phyloP scores from a whole-genome alignment of 2,329 filamentous ascomycete genomes.

The Drechslerella coelobrocha region DNA sequence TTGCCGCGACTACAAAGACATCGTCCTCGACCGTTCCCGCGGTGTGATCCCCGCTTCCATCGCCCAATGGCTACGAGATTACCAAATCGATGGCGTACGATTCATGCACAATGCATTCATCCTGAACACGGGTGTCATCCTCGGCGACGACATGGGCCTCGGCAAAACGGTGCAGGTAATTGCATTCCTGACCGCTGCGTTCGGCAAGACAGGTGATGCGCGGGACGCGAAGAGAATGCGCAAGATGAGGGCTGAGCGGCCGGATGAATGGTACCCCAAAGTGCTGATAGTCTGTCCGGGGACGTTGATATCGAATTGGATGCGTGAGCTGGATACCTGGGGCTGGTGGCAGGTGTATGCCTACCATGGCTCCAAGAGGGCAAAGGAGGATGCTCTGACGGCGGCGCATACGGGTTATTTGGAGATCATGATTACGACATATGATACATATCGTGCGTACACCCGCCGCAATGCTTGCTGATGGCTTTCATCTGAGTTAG shows the following conservation, averaged over 20 bases:
- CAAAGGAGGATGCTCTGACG: constrained; percentile 73
- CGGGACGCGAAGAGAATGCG: constrained; percentile 85
- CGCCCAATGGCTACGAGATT: constrained; percentile 88
- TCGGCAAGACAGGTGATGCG: constrained; percentile 91
- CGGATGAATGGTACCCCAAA: constrained; percentile 77
- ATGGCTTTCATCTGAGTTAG: no score
- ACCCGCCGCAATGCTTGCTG: background rate
- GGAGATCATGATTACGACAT: constrained; percentile 94
- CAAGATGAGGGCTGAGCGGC: constrained; percentile 70
- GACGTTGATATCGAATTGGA: constrained; percentile 89
- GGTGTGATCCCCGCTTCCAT: constrained; percentile 87
- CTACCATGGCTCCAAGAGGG: constrained; percentile 73
- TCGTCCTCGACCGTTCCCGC: constrained; percentile 74
- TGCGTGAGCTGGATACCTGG: constrained; percentile 83
- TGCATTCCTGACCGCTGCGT: constrained; percentile 86
- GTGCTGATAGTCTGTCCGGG: constrained; percentile 88
- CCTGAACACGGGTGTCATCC: constrained; percentile 85
- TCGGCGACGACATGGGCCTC: constrained; percentile 96
- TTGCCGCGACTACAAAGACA: constrained; percentile 74
- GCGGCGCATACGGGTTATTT: constrained; percentile 76
- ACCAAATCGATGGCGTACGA: constrained; percentile 82
- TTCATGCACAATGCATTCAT: constrained; percentile 91
- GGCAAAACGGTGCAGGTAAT: constrained; percentile 97
- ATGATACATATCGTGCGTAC: constrained; percentile 74
- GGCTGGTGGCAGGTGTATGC: constrained; percentile 92